These are phyloP conservation scores for Globisporangium splendens DNA, from an alignment of 352 stramenopile genomes.

Conservation along the genomic window DNA sequence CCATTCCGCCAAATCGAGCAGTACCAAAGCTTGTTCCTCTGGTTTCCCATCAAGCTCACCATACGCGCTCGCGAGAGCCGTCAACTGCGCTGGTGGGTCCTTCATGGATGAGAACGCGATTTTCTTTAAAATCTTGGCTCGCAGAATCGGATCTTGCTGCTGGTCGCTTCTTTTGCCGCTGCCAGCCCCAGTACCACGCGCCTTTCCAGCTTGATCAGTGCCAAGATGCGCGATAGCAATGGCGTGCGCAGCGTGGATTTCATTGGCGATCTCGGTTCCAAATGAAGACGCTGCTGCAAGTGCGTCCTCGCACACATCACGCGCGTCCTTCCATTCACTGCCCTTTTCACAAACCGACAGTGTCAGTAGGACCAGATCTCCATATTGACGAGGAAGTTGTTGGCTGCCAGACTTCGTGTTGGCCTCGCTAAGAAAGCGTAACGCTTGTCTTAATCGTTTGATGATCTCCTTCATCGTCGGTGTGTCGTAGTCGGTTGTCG, in stretches of 20 bases:
- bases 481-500: slow-evolving; percentile 18
- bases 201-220: slow-evolving; percentile 19
- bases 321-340: slow-evolving; percentile 37
- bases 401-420: slow-evolving; percentile 1
- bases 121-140: slow-evolving; percentile 61
- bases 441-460: slow-evolving; percentile 16
- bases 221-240: slow-evolving; percentile 61
- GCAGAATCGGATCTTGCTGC: slow-evolving; percentile 35
- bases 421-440: slow-evolving; percentile 24
- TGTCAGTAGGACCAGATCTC: slow-evolving; percentile 54
- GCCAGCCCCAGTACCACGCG: not conserved
- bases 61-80: slow-evolving; percentile 49
- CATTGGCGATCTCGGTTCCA: slow-evolving; percentile 27
- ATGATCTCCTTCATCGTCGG: slow-evolving; percentile 21
- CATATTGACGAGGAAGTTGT: slow-evolving; percentile 23
- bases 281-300: slow-evolving; percentile 22
- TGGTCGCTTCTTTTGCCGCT: slow-evolving; percentile 31
- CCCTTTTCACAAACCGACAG: slow-evolving; percentile 49
- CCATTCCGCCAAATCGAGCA: slow-evolving; percentile 87
- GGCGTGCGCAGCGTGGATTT: slow-evolving; percentile 46
- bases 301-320: slow-evolving; percentile 33
- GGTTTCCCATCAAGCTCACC: slow-evolving; percentile 47
- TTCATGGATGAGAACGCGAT: slow-evolving; percentile 64
- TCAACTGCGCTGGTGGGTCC: slow-evolving; percentile 53
- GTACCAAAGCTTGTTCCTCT: slow-evolving; percentile 59